Conservation (phyloP, 2,329 filamentous ascomycete genomes). For the Rutstroemia sp. region DNA sequence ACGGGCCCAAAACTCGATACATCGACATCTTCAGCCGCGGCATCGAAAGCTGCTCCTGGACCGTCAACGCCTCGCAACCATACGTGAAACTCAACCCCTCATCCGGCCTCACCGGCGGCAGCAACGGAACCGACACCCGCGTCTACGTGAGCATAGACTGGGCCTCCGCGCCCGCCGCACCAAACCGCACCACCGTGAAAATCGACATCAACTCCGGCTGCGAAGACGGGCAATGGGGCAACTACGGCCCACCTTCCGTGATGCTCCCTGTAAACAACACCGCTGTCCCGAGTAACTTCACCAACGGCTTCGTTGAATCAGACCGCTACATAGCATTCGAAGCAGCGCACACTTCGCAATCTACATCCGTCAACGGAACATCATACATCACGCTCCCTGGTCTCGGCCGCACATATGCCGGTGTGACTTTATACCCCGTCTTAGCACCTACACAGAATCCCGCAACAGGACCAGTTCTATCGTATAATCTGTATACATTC, state of each 20-base stretch:
- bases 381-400: slow-evolving; percentile 44
- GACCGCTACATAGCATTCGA: slow-evolving; percentile 51
- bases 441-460: slow-evolving; percentile 42
- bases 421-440: slow-evolving; percentile 49
- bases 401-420: slow-evolving; percentile 51
- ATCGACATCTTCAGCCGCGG: slow-evolving; percentile 59
- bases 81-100: slow-evolving; percentile 46
- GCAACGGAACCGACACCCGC: slow-evolving; percentile 42
- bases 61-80: slow-evolving; percentile 37
- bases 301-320: slow-evolving; percentile 53
- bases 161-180: slow-evolving; percentile 35
- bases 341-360: slow-evolving; percentile 41
- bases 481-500: slow-evolving; percentile 57
- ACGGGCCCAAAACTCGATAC: slow-evolving; percentile 47
- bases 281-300: slow-evolving; percentile 41
- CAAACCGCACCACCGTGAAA: slow-evolving; percentile 38
- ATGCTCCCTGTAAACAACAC: slow-evolving; percentile 48
- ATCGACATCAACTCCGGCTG: slow-evolving; percentile 46
- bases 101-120: slow-evolving; percentile 41
- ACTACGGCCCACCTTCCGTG: slow-evolving; percentile 39
- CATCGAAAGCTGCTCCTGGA: slow-evolving; percentile 43
- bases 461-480: slow-evolving; percentile 44
- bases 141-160: slow-evolving; percentile 51
- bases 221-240: slow-evolving; percentile 31
- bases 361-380: slow-evolving; percentile 31